Evolutionary conservation across 305 asterid genomes (phyloP).

Genomic region (Fraxinus sp.): DNA sequence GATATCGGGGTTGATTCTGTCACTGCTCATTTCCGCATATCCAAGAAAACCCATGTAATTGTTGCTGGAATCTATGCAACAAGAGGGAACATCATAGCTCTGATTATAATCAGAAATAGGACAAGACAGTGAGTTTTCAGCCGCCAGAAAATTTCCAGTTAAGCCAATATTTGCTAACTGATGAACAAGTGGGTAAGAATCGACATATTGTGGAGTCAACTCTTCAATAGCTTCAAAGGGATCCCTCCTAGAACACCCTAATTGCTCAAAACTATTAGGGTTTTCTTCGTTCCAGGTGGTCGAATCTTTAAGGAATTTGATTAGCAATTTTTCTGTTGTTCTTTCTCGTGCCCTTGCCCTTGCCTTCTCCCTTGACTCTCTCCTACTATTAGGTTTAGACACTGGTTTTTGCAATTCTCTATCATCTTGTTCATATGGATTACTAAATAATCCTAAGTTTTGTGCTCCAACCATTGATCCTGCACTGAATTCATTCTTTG

Average conservation of each 20-base stretch:
- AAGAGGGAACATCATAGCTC: slow-evolving; percentile 5
- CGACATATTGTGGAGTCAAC: slow-evolving; percentile 14
- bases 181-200: slow-evolving; percentile 18
- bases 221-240: slow-evolving; percentile 30
- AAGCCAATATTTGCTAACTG: slow-evolving; percentile 37
- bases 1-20: slow-evolving; percentile 19
- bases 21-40: slow-evolving; percentile 40
- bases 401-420: not conserved
- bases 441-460: not conserved
- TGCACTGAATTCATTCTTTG: slow-evolving; percentile 4
- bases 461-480: not conserved
- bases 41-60: slow-evolving; percentile 44
- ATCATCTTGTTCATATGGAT: not conserved
- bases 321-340: slow-evolving; percentile 50
- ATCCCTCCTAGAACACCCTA: slow-evolving; percentile 25
- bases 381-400: not conserved
- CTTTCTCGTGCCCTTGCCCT: slow-evolving; percentile 55
- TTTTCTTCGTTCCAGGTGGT: slow-evolving; percentile 8
- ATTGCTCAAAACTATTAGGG: slow-evolving; percentile 28
- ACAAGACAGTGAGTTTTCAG: slow-evolving; percentile 22
- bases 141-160: slow-evolving; percentile 42
- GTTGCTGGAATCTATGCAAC: slow-evolving; percentile 20
- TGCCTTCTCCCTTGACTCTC: slow-evolving; percentile 54
- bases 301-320: slow-evolving; percentile 19
- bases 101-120: slow-evolving; percentile 16